Evolutionary conservation across 2,329 filamentous ascomycete species (phyloP), one percentile per base, ranked within the genome.

Genomic region (Penicillium sp.): DNA sequence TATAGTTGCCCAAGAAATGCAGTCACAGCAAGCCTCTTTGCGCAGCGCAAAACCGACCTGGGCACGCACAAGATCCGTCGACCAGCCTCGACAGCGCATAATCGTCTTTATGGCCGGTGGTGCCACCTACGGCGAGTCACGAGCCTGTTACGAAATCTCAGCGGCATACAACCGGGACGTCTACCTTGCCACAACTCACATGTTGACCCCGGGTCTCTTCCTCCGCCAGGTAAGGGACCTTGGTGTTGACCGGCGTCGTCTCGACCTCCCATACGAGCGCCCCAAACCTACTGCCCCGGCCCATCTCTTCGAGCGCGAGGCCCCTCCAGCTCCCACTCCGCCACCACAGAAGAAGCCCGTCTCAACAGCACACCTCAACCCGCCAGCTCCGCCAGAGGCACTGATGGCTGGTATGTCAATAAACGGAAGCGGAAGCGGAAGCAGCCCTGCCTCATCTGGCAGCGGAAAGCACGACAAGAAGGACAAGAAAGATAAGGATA

Each of bases 71-170:
- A 87, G 91, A 46, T 84, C 86, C 29, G 87, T 80, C 58, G 85
- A 82, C 59, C 93, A 97, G 72, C 95, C 93, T 63, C 86, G 89
- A 53, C 94, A 99, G 73, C 87, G 94, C 52, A 84, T 97, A 54
- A 90, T 99, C 58, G 88, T 97, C 17, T 97, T 96, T 73, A 89
- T 97, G 83, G 94, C 93, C 1, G 94, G 94, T 48, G 94, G 94
- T 45, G 94, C 94, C 21, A 97, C 94, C 0, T 96, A 93, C 73
- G 92, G 91, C 6, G 94, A 99, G 77, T 84, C 90, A 33, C 86
- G 94, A 29, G 84, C 87, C 13, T 99, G 94, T 77, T 97, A 97
- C 72, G 91, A 97, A 68, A 80, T 93, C 27, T 89, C 90, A 2
- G 83, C 87, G 52, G 80, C 86, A 50, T 86, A 86, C 47, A 86